phyloP scores from a whole-genome alignment of 1,139 yeast species.

The Martiniozyma asiatica region DNA sequence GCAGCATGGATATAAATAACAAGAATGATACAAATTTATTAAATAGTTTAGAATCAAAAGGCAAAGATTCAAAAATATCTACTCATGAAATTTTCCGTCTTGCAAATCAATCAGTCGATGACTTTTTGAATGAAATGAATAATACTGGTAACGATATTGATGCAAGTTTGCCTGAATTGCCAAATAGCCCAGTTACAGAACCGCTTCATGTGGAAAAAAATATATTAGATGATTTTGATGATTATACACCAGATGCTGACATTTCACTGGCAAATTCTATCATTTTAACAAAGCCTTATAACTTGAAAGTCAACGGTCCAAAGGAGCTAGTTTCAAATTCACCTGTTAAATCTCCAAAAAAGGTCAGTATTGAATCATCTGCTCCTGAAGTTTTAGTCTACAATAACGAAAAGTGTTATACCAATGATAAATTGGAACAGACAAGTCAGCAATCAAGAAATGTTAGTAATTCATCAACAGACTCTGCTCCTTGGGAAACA shows the following conservation, averaged over 20 bases:
- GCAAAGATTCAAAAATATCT: slow-evolving; percentile 10
- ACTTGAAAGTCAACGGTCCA: slow-evolving; percentile 13
- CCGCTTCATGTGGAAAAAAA: slow-evolving; percentile 12
- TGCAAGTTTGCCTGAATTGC: slow-evolving; percentile 5
- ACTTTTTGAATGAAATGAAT: slow-evolving; percentile 17
- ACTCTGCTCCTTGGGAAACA: not conserved
- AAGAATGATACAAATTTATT: too few relatives aligned
- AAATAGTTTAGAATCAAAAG: too few relatives aligned
- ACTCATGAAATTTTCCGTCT: slow-evolving; percentile 14
- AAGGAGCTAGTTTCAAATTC: slow-evolving; percentile 11
- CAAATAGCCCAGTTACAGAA: slow-evolving; percentile 13
- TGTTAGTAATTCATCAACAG: slow-evolving; percentile 1
- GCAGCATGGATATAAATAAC: too few relatives aligned
- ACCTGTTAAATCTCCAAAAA: slow-evolving; percentile 22
- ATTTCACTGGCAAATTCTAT: not conserved
- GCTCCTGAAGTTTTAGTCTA: slow-evolving; percentile 29
- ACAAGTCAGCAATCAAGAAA: slow-evolving; percentile 5
- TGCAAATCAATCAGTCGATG: slow-evolving; percentile 23
- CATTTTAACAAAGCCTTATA: not conserved
- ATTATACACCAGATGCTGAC: not conserved
- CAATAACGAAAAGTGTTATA: slow-evolving; percentile 25
- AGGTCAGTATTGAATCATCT: slow-evolving; percentile 23
- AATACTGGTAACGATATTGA: slow-evolving; percentile 3
- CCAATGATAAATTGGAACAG: slow-evolving; percentile 15
- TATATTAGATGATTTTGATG: not conserved